Evolutionary conservation across 345 rosid species (phyloP).

Genomic region (Angophora floribunda): DNA sequence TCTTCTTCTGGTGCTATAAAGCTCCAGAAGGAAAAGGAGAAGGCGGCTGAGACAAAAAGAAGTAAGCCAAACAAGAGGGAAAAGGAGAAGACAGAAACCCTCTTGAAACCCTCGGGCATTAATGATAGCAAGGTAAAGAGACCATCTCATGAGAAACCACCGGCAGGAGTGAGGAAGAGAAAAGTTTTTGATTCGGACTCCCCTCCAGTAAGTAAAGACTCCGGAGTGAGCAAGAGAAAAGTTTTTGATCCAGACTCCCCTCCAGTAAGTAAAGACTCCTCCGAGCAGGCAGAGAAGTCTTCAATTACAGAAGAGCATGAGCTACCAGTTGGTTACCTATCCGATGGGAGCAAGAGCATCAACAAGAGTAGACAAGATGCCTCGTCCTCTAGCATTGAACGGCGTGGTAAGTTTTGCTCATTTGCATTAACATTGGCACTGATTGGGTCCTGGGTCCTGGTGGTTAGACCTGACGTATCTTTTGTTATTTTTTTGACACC

Average conservation of each 20-base stretch:
- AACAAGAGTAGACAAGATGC: conserved; percentile 23
- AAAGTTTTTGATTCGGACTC: not conserved
- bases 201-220: not conserved
- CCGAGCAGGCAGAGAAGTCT: conserved; percentile 24
- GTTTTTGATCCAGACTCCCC: not conserved
- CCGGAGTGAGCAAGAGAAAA: not conserved
- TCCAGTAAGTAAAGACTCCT: conserved; percentile 10
- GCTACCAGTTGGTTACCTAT: conserved; percentile 23
- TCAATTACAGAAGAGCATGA: conserved; percentile 55
- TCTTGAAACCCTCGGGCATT: not conserved
- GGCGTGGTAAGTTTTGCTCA: conserved; percentile 14
- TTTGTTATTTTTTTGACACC: not conserved
- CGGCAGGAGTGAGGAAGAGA: not conserved
- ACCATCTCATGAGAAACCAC: not conserved
- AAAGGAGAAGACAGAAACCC: conserved; percentile 17
- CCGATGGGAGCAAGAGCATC: conserved; percentile 35
- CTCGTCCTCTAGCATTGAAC: not conserved
- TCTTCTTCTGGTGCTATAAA: conserved; percentile 36
- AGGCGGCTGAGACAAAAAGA: conserved; percentile 17
- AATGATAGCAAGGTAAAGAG: conserved; percentile 5
- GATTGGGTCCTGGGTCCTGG: not conserved
- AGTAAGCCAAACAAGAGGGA: conserved; percentile 10
- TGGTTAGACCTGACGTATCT: not conserved
- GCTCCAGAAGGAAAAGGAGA: conserved; percentile 28
- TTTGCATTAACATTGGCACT: not conserved